Percentiles rank a stretch among this genome's conserved stretches.
phyloP scores from a whole-genome alignment of 116 monocot species.

The Thalassia testudinum region DNA sequence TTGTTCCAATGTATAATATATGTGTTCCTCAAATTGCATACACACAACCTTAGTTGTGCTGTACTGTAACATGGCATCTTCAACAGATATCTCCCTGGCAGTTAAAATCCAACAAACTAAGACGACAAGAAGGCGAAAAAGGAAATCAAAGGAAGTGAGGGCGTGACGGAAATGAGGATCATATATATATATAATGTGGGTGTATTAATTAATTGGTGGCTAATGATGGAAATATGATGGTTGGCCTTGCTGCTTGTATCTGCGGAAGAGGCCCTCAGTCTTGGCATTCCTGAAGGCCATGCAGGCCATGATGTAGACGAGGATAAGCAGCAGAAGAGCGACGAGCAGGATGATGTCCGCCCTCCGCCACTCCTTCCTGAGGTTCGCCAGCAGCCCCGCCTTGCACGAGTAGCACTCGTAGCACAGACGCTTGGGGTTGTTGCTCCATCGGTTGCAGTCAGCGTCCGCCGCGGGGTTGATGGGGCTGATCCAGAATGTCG shows the following conservation, averaged over 20 bases:
- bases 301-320: conserved; percentile 40
- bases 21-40: too few species aligned
- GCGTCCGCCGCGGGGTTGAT: conserved; percentile 19
- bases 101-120: too few species aligned
- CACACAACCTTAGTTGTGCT: too few species aligned
- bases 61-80: too few species aligned
- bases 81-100: too few species aligned
- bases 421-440: conserved; percentile 44
- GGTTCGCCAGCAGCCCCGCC: conserved; percentile 43
- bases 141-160: too few species aligned
- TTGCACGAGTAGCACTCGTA: conserved; percentile 75
- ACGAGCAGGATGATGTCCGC: conserved; percentile 39
- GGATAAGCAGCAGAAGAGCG: conserved; percentile 28
- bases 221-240: too few species aligned
- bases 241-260: conserved; percentile 62
- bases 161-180: too few species aligned
- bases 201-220: too few species aligned
- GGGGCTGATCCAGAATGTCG: conserved; percentile 67
- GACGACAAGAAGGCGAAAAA: too few species aligned
- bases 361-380: conserved; percentile 46
- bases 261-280: conserved; percentile 50
- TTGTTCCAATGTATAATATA: too few species aligned
- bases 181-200: too few species aligned
- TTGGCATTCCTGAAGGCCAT: conserved; percentile 41
- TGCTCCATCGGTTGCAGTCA: conserved; percentile 63